Evolutionary conservation across 768 basidiomycete genomes (phyloP).

Genomic region (Pisolithus orientalis): DNA sequence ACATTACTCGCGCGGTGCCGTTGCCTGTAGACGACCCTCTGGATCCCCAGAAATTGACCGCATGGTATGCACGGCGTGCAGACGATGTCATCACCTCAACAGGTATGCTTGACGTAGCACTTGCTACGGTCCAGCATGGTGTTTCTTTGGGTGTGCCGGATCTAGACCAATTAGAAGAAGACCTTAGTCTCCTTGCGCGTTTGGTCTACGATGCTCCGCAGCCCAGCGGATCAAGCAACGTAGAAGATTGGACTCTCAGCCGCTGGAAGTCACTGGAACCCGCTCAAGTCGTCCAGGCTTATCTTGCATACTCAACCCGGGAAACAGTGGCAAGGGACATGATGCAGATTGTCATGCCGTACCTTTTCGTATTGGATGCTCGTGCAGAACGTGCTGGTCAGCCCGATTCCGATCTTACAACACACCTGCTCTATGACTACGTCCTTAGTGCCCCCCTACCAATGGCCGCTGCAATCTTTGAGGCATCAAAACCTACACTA

Average conservation of each 20-base stretch:
- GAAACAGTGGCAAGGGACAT: conserved; percentile 64
- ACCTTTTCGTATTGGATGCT: conserved; percentile 87
- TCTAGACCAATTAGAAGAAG: conserved; percentile 86
- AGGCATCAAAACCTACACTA: conserved; percentile 87
- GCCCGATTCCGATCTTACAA: conserved; percentile 62
- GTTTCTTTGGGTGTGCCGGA: conserved; percentile 72
- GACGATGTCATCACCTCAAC: conserved; percentile 53
- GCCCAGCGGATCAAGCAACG: conserved; percentile 30
- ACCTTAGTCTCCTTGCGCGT: conserved; percentile 78
- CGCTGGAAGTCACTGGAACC: conserved; percentile 70
- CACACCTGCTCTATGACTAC: conserved; percentile 64
- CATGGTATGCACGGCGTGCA: conserved; percentile 74
- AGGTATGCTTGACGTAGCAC: conserved; percentile 74
- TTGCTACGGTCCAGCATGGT: conserved; percentile 79
- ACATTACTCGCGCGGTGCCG: conserved; percentile 8
- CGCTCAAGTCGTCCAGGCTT: conserved; percentile 60
- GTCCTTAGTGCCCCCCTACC: conserved; percentile 63
- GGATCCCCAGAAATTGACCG: conserved; percentile 37
- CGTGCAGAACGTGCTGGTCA: conserved; percentile 74
- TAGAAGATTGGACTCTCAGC: conserved; percentile 69
- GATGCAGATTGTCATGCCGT: conserved; percentile 77
- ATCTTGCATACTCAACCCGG: conserved; percentile 67
- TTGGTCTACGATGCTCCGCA: conserved; percentile 79
- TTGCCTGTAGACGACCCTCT: conserved; percentile 5
- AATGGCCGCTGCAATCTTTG: conserved; percentile 71